A percentile compares a stretch with the other conserved stretches of the same genome.
phyloP scores from a whole-genome alignment of 2,329 filamentous ascomycete species.

The Ceratocystis smalleyi region DNA sequence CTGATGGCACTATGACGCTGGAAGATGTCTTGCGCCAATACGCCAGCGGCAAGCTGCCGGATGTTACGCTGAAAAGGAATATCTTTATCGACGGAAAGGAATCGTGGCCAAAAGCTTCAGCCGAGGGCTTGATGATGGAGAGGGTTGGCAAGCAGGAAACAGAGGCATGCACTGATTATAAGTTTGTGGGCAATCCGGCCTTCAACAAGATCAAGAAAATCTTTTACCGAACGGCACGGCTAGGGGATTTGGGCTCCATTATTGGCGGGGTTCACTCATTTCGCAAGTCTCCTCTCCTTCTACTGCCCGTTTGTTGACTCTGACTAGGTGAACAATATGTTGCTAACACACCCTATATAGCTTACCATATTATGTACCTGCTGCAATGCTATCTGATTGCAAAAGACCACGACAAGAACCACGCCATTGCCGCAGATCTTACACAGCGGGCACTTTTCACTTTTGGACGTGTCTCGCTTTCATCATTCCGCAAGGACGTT shows the following conservation, averaged over 20 bases:
- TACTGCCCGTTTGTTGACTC: not conserved
- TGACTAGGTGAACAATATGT: slow-evolving; percentile 35
- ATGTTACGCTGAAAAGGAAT: slow-evolving; percentile 60
- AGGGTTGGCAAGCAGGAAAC: slow-evolving; percentile 28
- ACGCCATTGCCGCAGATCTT: slow-evolving; percentile 70
- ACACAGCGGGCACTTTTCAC: slow-evolving; percentile 84
- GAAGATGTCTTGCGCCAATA: slow-evolving; percentile 40
- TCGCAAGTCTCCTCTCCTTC: slow-evolving; percentile 24
- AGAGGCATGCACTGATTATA: slow-evolving; percentile 52
- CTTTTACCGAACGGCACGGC: slow-evolving; percentile 65
- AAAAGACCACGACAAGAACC: slow-evolving; percentile 69
- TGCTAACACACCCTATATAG: slow-evolving; percentile 26
- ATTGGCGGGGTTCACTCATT: slow-evolving; percentile 47
- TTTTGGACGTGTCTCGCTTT: slow-evolving; percentile 77
- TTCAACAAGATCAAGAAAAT: slow-evolving; percentile 62
- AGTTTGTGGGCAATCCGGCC: slow-evolving; percentile 54
- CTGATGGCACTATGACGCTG: slow-evolving; percentile 37
- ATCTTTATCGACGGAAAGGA: slow-evolving; percentile 76
- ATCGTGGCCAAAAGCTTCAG: slow-evolving; percentile 65
- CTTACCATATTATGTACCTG: slow-evolving; percentile 87
- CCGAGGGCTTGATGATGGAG: slow-evolving; percentile 74
- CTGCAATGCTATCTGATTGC: slow-evolving; percentile 86
- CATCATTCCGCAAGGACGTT: slow-evolving; percentile 61
- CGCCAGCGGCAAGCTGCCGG: slow-evolving; percentile 48
- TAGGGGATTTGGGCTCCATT: slow-evolving; percentile 70